Evolutionary conservation across 352 stramenopile genomes (phyloP), one percentile per base, ranked within the genome.

Genomic region (Thalassiosira mediterranea): DNA sequence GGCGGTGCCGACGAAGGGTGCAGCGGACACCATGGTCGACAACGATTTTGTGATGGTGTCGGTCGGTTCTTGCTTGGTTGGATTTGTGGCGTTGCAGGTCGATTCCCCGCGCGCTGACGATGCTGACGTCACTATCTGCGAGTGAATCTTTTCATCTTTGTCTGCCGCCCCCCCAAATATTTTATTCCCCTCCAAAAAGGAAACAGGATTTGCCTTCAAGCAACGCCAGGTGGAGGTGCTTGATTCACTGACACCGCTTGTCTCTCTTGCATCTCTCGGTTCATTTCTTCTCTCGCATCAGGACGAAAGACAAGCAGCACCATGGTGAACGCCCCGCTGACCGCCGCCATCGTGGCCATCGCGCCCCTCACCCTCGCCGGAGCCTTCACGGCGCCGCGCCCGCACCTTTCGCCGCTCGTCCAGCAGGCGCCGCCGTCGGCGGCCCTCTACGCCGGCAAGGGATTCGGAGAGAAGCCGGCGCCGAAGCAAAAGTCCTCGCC

Each of bases 381-480:
- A 70, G 31, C 37, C 13, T 25, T 21, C 2, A 29, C 57, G 26
- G 13, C 19, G 42, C 51, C 49, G 23, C 42, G n/a, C n/a, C 44
- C 8, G 15, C 15, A 44, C 15, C 8, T 44, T 44, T 44, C 37
- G 15, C 15, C 37, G 8, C 15, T 44, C 8, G 37, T 44, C 25
- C 5, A 38, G 32, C 8, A 4, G n/a, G 46, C 23, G 17, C 15
- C 10, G 40, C 13, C 23, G 40, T 64, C 2, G 38, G 37, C 58
- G 17, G 13, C 60, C 34, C 52, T 51, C 3, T 23, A 34, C 11
- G 59, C 71, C 13, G 71, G 71, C 17, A 65, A 66, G 42, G 71
- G 71, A 29, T 80, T 80, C 29, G 71, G 71, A 26, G 71, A 80
- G 28, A 80, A 80, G 32, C 51, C 71, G 3, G 31, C 70, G 52